phyloP scores from a whole-genome alignment of 106 monocot genomes.

The Chionographis japonica region DNA sequence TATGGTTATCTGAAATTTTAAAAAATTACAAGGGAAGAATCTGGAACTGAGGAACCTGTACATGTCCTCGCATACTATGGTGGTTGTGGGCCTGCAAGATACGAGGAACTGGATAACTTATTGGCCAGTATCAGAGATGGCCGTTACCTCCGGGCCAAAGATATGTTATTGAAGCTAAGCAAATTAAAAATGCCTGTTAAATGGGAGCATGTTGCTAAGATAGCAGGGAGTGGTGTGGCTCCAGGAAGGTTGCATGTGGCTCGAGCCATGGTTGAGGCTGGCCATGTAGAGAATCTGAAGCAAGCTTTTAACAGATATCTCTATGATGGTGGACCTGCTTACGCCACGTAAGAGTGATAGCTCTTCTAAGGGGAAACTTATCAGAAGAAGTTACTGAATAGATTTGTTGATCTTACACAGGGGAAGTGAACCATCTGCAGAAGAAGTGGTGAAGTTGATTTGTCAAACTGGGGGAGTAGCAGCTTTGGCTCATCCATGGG shows the following conservation, averaged over 20 bases:
- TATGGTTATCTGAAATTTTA: background rate
- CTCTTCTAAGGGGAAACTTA: background rate
- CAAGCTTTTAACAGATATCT: slow-evolving; percentile 86
- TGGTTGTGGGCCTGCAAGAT: slow-evolving; percentile 60
- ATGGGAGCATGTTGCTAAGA: slow-evolving; percentile 78
- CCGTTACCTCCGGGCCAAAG: slow-evolving; percentile 69
- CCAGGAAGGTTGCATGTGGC: slow-evolving; percentile 94
- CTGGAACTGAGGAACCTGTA: slow-evolving; percentile 56
- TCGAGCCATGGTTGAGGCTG: slow-evolving; percentile 88
- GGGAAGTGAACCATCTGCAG: slow-evolving; percentile 74
- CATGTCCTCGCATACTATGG: slow-evolving; percentile 93
- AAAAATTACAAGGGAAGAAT: slow-evolving; percentile 32
- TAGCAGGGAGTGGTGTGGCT: slow-evolving; percentile 90
- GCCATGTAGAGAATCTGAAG: slow-evolving; percentile 74
- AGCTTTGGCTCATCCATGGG: slow-evolving; percentile 92
- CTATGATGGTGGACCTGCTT: slow-evolving; percentile 92
- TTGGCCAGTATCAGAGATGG: slow-evolving; percentile 80
- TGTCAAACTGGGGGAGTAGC: slow-evolving; percentile 69
- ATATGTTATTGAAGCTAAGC: slow-evolving; percentile 70
- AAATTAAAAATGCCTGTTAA: slow-evolving; percentile 71
- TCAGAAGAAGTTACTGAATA: background rate
- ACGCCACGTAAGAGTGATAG: slow-evolving; percentile 55
- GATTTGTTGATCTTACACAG: slow-evolving; percentile 30
- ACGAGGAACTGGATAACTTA: slow-evolving; percentile 50
- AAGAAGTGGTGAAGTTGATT: slow-evolving; percentile 70